Percentiles rank a stretch among this genome's conserved stretches.
Evolutionary conservation across 2,329 filamentous ascomycete species (phyloP).

Genomic region (Trichocomaceae sp.): DNA sequence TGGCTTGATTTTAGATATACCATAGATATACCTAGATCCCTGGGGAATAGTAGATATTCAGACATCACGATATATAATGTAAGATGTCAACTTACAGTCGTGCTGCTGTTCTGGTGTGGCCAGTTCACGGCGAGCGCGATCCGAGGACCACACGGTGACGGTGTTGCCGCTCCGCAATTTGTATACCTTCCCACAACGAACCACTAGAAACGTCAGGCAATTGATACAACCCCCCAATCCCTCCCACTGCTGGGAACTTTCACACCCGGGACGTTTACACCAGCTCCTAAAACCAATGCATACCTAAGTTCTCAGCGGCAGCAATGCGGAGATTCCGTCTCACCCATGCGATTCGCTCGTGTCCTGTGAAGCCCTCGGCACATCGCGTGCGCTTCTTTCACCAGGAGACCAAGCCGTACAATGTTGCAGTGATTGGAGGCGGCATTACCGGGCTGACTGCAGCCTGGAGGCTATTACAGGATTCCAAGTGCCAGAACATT

Average conservation of each 20-base stretch:
- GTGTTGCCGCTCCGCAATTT: too few species aligned
- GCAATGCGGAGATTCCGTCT: slow-evolving; percentile 17
- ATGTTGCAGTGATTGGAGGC: slow-evolving; percentile 66
- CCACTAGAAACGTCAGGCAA: background rate
- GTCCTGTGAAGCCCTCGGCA: slow-evolving; percentile 5
- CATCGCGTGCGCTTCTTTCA: slow-evolving; percentile 14
- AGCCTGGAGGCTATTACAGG: slow-evolving; percentile 67
- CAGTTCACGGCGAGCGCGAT: too few species aligned
- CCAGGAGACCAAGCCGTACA: slow-evolving; percentile 23
- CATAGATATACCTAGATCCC: too few species aligned
- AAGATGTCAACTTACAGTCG: too few species aligned
- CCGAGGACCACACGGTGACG: too few species aligned
- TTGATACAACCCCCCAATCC: background rate
- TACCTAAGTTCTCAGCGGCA: slow-evolving; percentile 7
- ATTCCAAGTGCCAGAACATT: slow-evolving; percentile 62
- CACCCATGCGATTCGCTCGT: slow-evolving; percentile 18
- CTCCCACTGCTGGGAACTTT: too few species aligned
- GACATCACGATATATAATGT: too few species aligned
- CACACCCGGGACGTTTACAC: background rate
- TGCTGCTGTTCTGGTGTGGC: too few species aligned
- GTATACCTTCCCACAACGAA: too few species aligned
- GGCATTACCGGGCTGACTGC: slow-evolving; percentile 76
- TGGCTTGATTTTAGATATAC: too few species aligned
- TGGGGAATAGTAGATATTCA: too few species aligned
- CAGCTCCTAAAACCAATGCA: background rate